Evolutionary conservation across 139 green algal species (phyloP), one percentile per base, ranked within the genome.

Genomic region (Pleodorina starrii): DNA sequence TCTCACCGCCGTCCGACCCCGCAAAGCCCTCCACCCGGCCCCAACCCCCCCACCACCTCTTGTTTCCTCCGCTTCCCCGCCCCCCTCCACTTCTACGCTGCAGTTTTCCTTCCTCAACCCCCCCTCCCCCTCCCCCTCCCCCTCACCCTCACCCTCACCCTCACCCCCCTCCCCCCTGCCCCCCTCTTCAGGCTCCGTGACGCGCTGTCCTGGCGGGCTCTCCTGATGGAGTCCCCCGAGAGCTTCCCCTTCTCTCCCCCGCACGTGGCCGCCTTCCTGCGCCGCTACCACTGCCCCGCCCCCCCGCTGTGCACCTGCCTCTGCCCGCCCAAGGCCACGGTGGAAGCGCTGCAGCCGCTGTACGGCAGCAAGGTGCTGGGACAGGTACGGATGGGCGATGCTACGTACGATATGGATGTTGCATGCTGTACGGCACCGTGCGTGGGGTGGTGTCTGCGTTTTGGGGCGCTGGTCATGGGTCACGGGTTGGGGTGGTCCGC

Each of bases 221-320:
- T 91, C 79, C 80, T 91, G 57, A 93, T 93, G 90, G 90, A 93
- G 71, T 43, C 75, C 32, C 90, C 90, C 5, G 57, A 89, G 44
- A n/a, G 46, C 54, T 93, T 81, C 86, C 90, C 90, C 74, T 89
- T 68, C 50, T 27, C 44, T 2, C 69, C 73, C 1, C 77, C 90
- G 1, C 42, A 54, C 42, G 72, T 88, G 19, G 36, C 14, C 12
- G 50, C 79, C 36, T 93, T 51, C 78, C 86, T 93, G 71, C 90
- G 90, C 35, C 85, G 90, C 59, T 91, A 90, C 85, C 90, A 91
- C 72, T 27, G 23, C 2, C 69, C 57, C 44, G 50, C 63, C 38
- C 69, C 29, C 16, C 46, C 90, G 19, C 75, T 72, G 35, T 43
- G 17, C 40, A 1, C 35, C n/a, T 57, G 23, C 25, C 81, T 66